Evolutionary conservation across 768 basidiomycete genomes (phyloP).

Genomic region (Amanita polypyramis): DNA sequence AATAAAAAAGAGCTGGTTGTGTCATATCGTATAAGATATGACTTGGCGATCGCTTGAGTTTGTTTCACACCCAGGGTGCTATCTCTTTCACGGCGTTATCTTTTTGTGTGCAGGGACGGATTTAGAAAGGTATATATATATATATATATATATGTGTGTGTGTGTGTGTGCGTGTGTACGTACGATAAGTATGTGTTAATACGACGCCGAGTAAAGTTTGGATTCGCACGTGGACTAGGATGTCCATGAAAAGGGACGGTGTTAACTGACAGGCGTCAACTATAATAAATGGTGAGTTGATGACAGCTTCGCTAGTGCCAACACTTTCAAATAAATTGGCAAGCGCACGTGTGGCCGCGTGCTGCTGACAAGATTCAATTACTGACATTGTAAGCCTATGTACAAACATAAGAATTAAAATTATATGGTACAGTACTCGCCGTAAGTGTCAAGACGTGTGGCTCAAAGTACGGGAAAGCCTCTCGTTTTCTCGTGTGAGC

Average conservation of each 20-base stretch:
- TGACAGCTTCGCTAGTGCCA: neutral
- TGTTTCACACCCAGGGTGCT: neutral
- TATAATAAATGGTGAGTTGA: neutral
- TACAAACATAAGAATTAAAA: neutral
- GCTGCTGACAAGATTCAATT: neutral
- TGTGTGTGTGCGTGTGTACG: neutral
- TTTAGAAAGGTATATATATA: no score
- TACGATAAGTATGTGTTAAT: no score
- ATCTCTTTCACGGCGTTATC: neutral
- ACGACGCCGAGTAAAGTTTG: neutral
- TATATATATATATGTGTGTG: no score
- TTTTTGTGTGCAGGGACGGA: no score
- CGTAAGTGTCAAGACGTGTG: neutral
- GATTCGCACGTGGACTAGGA: no score
- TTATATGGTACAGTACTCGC: neutral
- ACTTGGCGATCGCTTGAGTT: neutral
- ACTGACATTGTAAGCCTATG: no score
- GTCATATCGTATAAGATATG: neutral
- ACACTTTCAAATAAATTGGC: neutral
- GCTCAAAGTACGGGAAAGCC: neutral
- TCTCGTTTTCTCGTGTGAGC: neutral
- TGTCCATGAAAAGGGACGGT: no score
- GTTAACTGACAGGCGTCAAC: neutral
- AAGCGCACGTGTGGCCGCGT: neutral
- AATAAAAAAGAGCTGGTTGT: no score